These are phyloP conservation scores for Eucalyptus sp. DNA, from an alignment of 345 rosid genomes.

Conservation along the genomic window DNA sequence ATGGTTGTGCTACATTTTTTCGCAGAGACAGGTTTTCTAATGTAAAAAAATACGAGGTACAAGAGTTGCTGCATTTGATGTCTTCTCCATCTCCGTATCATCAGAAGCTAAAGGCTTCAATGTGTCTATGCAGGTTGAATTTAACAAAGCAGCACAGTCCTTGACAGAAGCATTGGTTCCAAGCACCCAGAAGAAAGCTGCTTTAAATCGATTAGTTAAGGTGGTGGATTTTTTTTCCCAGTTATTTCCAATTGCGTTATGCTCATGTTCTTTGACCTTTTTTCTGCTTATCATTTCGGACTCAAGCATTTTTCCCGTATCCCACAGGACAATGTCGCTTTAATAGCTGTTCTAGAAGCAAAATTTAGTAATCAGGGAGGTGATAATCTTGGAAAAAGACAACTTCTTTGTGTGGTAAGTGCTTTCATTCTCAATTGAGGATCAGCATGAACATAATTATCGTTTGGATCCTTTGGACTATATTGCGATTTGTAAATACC, in stretches of 20 bases:
- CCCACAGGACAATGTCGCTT: slow-evolving; percentile 79
- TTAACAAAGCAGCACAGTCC: slow-evolving; percentile 98
- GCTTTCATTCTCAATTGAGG: background rate
- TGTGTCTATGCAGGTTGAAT: slow-evolving; percentile 62
- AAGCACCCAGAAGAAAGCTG: slow-evolving; percentile 71
- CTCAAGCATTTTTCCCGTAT: background rate
- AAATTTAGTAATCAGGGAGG: slow-evolving; percentile 79
- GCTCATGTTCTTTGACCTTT: background rate
- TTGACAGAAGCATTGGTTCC: slow-evolving; percentile 87
- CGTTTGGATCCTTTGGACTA: background rate
- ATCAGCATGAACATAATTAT: background rate
- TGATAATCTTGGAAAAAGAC: slow-evolving; percentile 69
- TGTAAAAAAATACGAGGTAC: slow-evolving; percentile 97
- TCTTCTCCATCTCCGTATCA: background rate
- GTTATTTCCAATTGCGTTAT: background rate
- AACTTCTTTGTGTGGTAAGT: slow-evolving; percentile 92
- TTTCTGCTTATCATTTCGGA: background rate
- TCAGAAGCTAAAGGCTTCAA: background rate
- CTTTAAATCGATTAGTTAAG: slow-evolving; percentile 84
- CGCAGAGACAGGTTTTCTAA: slow-evolving; percentile 93
- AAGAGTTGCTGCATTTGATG: background rate
- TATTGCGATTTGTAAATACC: background rate
- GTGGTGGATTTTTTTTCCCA: slow-evolving; percentile 10
- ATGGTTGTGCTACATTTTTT: slow-evolving; percentile 96
- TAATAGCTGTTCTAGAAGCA: slow-evolving; percentile 87